Base-by-base conservation (phyloP, 2,329 filamentous ascomycete species). In the Talaromyces sp. region DNA sequence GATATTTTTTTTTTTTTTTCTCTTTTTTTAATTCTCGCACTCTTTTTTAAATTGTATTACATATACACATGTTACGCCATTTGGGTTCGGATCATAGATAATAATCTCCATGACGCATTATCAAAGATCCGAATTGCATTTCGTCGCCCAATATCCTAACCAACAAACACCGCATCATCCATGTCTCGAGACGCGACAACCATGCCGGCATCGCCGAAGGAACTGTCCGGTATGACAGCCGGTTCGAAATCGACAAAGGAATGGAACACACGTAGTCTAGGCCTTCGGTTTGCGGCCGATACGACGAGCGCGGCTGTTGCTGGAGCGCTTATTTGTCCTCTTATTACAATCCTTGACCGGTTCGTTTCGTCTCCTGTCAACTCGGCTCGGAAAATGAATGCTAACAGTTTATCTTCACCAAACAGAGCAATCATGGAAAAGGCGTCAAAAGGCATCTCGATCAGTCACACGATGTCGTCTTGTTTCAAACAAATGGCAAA, bases 301-400 rank as follows among this genome's bases (percentile, higher is more conserved):
- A 74, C 84, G 24, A 74, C 83, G 51, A 87, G 88, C 68, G 92
- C 91, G 1, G 82, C 84, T 1, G 83, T 84, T 52, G 90, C 92
- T 11, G 91, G 88, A 1, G 83, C 83, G 7, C 78, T 94, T 62
- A 88, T 96, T 54, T 91, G 92, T 58, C 92, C 92, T 1, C 72
- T 95, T 43, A 93, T 96, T 64, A 89, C 89, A 41, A 88, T 94
- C 65, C 94, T 97, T 75, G 92, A 96, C 75, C 86, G 88, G 89
- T 92, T 78, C 62, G 78, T 55, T 26, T 56, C 17, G 52, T 48
- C 19, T 5, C 4, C 21, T 3, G 12, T n/a, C n/a, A 21, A 29
- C 27, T 29, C 27, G 27, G 9, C 27, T 8, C 27, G n/a, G 54
- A 35, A 24, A 46, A 35, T 24, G 5, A 21, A 61, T 19, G 21